These are phyloP conservation scores for Umbelopsis ramanniana DNA, from an alignment of 192 early-diverging fungal species.

Conservation along the genomic window DNA sequence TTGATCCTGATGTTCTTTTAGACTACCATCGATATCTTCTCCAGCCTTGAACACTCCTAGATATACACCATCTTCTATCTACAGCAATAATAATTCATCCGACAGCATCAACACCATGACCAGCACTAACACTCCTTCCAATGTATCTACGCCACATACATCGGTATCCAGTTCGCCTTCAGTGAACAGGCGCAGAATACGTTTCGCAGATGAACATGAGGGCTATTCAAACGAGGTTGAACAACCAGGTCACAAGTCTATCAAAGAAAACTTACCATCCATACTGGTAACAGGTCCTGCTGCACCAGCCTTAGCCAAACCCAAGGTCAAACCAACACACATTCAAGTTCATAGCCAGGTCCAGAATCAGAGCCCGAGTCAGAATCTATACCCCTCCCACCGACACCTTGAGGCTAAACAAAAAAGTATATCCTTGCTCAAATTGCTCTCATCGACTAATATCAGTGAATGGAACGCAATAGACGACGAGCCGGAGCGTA, in stretches of 20 bases:
- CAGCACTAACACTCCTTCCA: neutral
- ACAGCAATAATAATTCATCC: neutral
- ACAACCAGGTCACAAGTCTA: neutral
- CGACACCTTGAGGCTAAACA: slow-evolving; percentile 41
- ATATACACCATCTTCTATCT: neutral
- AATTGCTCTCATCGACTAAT: slow-evolving; percentile 38
- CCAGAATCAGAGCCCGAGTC: neutral
- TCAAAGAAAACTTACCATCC: neutral
- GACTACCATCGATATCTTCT: neutral
- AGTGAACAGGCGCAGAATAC: neutral
- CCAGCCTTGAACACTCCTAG: neutral
- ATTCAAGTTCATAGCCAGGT: neutral
- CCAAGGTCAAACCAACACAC: neutral
- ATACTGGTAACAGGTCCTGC: neutral
- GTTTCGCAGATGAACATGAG: neutral
- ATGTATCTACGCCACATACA: slow-evolving; percentile 6
- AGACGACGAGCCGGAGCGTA: slow-evolving; percentile 36
- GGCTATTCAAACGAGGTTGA: too few species aligned
- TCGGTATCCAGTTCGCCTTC: neutral
- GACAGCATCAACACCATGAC: slow-evolving; percentile 16
- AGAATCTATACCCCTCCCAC: slow-evolving; percentile 39
- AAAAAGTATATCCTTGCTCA: slow-evolving; percentile 38
- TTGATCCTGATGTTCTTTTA: neutral
- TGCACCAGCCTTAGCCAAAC: neutral
- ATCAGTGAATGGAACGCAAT: slow-evolving; percentile 45